Evolutionary conservation across 176 grass and related monocot genomes (phyloP).

Genomic region (Paspalum notatum): DNA sequence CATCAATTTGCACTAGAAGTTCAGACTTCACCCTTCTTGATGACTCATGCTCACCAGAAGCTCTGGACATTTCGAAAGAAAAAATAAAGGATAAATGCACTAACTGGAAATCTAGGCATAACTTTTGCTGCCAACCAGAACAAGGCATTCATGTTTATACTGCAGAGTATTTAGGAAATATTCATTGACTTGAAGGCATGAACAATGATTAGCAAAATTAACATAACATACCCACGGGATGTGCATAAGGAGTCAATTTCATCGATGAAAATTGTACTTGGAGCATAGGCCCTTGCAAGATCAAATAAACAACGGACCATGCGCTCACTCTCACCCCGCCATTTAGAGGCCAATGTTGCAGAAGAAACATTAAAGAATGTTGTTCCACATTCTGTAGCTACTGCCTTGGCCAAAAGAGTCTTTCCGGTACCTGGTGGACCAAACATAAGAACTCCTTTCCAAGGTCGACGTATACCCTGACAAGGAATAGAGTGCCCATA

Average conservation of each 20-base stretch:
- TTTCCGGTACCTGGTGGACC: constrained; percentile 98
- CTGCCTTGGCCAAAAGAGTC: constrained; percentile 96
- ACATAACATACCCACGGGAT: constrained; percentile 78
- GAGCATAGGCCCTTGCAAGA: constrained; percentile 92
- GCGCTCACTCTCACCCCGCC: constrained; percentile 94
- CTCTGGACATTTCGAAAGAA: constrained; percentile 48
- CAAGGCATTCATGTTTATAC: constrained; percentile 6
- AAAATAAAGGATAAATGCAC: constrained; percentile 30
- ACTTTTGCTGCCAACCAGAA: neutral
- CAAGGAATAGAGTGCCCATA: constrained; percentile 28
- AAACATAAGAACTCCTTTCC: constrained; percentile 99
- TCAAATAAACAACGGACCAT: constrained; percentile 97
- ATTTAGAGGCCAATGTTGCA: constrained; percentile 97
- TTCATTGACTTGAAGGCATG: neutral
- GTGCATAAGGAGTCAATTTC: constrained; percentile 98
- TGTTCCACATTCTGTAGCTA: constrained; percentile 98
- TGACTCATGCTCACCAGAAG: constrained; percentile 97
- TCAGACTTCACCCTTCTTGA: constrained; percentile 99
- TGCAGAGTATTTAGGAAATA: neutral
- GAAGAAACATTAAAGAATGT: constrained; percentile 99
- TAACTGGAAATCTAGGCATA: constrained; percentile 13
- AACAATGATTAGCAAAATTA: constrained; percentile 19
- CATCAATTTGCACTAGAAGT: constrained; percentile 98
- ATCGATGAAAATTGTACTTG: constrained; percentile 98
- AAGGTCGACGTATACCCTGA: constrained; percentile 97